Percentiles rank a stretch among this genome's conserved stretches.
These are phyloP conservation scores for Peltaster fructicola DNA, from an alignment of 2,329 filamentous ascomycete genomes.

Conservation along the genomic window DNA sequence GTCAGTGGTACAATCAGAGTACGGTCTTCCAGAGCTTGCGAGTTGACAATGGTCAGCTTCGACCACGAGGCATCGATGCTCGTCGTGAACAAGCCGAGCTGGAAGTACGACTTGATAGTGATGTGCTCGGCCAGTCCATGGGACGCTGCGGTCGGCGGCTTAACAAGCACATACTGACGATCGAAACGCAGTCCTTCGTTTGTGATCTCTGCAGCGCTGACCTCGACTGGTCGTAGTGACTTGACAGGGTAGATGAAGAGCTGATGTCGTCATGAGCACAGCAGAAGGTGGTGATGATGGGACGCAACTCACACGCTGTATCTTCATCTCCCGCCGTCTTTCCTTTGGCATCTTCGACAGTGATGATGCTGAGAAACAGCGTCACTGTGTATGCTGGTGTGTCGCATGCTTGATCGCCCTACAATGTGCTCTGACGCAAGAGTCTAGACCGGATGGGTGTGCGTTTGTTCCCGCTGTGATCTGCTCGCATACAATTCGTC, in stretches of 20 bases:
- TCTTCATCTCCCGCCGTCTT: no score
- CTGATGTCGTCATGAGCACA: constrained; percentile 5
- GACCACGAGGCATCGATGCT: constrained; percentile 17
- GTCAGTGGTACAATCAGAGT: constrained; percentile 14
- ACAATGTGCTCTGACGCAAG: no score
- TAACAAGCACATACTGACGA: constrained; percentile 18
- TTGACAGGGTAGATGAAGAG: constrained; percentile 20
- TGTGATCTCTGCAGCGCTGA: constrained; percentile 17
- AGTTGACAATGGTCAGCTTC: constrained; percentile 18
- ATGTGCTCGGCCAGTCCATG: constrained; percentile 18
- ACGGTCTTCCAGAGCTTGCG: constrained; percentile 12
- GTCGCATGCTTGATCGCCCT: no score
- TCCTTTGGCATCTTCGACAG: no score
- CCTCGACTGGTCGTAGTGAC: constrained; percentile 16
- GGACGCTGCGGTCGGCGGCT: constrained; percentile 14
- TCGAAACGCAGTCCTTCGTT: constrained; percentile 19
- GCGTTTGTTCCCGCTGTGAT: no score
- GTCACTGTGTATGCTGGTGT: no score
- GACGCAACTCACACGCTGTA: no score
- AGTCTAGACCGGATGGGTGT: no score
- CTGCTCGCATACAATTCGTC: no score
- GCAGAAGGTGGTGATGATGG: no score
- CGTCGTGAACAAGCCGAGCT: constrained; percentile 17
- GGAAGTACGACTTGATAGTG: constrained; percentile 19
- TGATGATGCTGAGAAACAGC: no score